These are phyloP conservation scores for Colletotrichum melonis DNA, from an alignment of 2,329 filamentous ascomycete genomes.

Conservation along the genomic window DNA sequence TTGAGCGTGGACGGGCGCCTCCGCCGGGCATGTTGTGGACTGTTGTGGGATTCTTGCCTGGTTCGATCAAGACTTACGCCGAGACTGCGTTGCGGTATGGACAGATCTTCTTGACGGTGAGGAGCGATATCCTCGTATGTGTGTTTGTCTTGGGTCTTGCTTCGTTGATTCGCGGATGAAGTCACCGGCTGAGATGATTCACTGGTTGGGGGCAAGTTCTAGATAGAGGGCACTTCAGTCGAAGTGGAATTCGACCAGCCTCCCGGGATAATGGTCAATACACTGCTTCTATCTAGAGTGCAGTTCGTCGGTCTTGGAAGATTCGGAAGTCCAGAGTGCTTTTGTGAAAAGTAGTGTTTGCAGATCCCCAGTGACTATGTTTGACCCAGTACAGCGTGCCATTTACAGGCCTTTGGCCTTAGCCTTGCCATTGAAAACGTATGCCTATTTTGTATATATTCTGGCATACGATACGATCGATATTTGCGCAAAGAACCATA, in stretches of 20 bases:
- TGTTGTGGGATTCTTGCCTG: constrained; percentile 73
- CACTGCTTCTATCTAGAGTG: neutral
- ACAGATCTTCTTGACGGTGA: constrained; percentile 78
- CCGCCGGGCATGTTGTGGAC: constrained; percentile 73
- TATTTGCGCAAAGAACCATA: too few species aligned
- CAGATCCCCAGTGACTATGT: neutral
- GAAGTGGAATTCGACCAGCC: neutral
- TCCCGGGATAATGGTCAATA: neutral
- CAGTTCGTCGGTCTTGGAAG: neutral
- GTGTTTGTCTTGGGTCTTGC: constrained; percentile 78
- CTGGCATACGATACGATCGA: too few species aligned
- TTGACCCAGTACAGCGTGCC: neutral
- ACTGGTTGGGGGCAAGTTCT: neutral
- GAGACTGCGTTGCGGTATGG: constrained; percentile 72
- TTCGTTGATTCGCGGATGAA: constrained; percentile 54
- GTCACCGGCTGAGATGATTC: neutral
- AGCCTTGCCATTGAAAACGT: neutral
- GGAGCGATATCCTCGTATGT: constrained; percentile 79
- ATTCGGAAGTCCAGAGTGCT: neutral
- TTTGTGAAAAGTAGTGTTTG: neutral
- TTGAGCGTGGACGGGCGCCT: constrained; percentile 70
- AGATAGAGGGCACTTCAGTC: neutral
- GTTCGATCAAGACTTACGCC: constrained; percentile 71
- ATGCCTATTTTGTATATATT: too few species aligned
- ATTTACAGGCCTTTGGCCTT: neutral